Evolutionary conservation across 139 green algal genomes (phyloP).

Genomic region (Picochlorum costavermella): DNA sequence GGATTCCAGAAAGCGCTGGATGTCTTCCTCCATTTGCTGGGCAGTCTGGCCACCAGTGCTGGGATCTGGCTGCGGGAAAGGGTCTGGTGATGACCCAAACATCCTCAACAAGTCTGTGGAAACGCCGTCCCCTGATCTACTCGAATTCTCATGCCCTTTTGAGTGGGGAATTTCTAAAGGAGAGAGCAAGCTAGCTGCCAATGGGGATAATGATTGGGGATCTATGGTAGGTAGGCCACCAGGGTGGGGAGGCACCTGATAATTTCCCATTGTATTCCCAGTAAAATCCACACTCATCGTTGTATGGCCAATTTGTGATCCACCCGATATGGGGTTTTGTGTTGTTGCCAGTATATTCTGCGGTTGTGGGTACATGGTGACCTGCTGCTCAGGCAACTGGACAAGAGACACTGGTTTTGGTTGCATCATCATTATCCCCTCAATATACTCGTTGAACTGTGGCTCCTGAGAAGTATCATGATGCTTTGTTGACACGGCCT

Average conservation of each 20-base stretch:
- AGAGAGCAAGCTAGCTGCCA: conserved; percentile 21
- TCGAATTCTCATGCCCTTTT: neutral
- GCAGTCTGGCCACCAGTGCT: neutral
- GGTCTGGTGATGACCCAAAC: neutral
- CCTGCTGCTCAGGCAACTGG: too few relatives aligned
- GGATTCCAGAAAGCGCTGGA: too few relatives aligned
- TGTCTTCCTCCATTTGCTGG: too few relatives aligned
- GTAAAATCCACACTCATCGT: neutral
- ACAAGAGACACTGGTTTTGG: too few relatives aligned
- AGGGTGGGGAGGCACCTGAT: too few relatives aligned
- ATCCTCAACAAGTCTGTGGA: neutral
- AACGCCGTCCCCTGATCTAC: neutral
- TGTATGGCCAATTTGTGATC: neutral
- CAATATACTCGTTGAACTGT: too few relatives aligned
- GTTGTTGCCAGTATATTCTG: too few relatives aligned
- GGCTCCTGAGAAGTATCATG: too few relatives aligned
- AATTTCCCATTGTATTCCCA: neutral
- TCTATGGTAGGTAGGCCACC: neutral
- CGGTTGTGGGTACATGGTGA: too few relatives aligned
- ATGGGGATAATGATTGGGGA: conserved; percentile 5
- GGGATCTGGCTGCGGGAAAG: neutral
- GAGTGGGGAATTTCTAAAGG: conserved; percentile 8
- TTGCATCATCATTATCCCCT: too few relatives aligned
- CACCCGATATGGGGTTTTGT: too few relatives aligned
- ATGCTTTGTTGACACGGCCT: neutral